Percentiles rank a stretch among this genome's conserved stretches.
Conservation (phyloP, 768 basidiomycete genomes). For the Epithele typhae region DNA sequence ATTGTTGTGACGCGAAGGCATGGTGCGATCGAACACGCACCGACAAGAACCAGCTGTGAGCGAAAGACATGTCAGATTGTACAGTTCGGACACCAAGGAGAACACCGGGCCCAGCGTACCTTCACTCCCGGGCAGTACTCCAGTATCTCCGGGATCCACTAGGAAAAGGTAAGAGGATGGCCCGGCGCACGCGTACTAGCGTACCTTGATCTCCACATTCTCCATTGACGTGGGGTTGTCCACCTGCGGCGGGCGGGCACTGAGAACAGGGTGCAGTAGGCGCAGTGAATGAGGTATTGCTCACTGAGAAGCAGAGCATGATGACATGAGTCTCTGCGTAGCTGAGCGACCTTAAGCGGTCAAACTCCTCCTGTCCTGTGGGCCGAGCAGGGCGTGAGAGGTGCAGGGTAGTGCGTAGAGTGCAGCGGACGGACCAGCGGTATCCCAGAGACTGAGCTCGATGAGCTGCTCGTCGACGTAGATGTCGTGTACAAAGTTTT, state of each 20-base stretch:
- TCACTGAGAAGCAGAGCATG: constrained; percentile 92
- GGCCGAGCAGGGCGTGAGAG: constrained; percentile 4
- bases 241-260: constrained; percentile 42
- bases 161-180: constrained; percentile 5
- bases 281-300: constrained; percentile 26
- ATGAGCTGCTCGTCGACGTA: constrained; percentile 82
- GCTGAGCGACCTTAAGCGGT: constrained; percentile 86
- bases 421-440: constrained; percentile 60
- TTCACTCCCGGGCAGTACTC: constrained; percentile 96
- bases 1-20: constrained; percentile 6
- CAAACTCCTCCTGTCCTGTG: constrained; percentile 93
- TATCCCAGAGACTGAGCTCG: constrained; percentile 96
- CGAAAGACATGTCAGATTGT: not conserved
- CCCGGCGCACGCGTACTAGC: not conserved
- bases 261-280: not conserved
- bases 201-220: constrained; percentile 90
- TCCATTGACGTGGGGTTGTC: constrained; percentile 95
- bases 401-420: constrained; percentile 23
- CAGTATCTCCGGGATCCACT: constrained; percentile 94
- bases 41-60: constrained; percentile 77
- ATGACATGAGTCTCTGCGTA: constrained; percentile 97
- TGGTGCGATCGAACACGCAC: constrained; percentile 42
- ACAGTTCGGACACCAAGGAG: no score
- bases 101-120: no score
- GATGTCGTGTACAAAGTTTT: constrained; percentile 93